phyloP scores from a whole-genome alignment of 768 basidiomycete species.

The Boletus coccyginus region DNA sequence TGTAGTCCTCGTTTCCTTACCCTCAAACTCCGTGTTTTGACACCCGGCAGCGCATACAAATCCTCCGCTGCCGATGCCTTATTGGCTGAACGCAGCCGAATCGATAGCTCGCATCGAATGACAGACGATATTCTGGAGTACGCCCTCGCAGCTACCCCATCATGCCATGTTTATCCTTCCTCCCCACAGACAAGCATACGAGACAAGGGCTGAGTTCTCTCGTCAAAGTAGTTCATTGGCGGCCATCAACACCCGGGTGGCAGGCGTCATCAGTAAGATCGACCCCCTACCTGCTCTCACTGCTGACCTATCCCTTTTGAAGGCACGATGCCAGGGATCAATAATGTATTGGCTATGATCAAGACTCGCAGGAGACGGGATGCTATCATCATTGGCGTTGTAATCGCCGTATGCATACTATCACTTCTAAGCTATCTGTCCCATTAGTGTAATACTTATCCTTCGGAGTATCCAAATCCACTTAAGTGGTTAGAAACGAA shows the following conservation, averaged over 20 bases:
- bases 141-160: constrained; percentile 25
- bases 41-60: constrained; percentile 72
- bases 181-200: constrained; percentile 84
- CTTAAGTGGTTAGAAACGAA: not conserved
- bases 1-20: constrained; percentile 22
- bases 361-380: constrained; percentile 87
- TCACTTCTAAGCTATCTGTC: constrained; percentile 50
- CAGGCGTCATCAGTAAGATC: constrained; percentile 71
- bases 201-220: constrained; percentile 89
- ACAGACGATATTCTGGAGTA: constrained; percentile 89
- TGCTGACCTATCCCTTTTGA: constrained; percentile 4
- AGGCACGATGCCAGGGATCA: constrained; percentile 94
- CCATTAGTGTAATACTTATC: constrained; percentile 19
- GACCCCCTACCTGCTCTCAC: not conserved
- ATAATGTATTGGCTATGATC: constrained; percentile 89
- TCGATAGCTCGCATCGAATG: constrained; percentile 94
- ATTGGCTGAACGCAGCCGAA: constrained; percentile 81
- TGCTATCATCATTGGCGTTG: constrained; percentile 79
- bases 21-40: not conserved
- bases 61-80: constrained; percentile 85
- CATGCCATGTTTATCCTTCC: not conserved
- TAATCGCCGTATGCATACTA: constrained; percentile 85
- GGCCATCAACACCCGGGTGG: constrained; percentile 82
- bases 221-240: constrained; percentile 74
- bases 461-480: not conserved